A percentile compares a stretch with the other conserved stretches of the same genome.
phyloP scores from a whole-genome alignment of 1,284 basidiomycete genomes.

The Apiotrichum gracile region DNA sequence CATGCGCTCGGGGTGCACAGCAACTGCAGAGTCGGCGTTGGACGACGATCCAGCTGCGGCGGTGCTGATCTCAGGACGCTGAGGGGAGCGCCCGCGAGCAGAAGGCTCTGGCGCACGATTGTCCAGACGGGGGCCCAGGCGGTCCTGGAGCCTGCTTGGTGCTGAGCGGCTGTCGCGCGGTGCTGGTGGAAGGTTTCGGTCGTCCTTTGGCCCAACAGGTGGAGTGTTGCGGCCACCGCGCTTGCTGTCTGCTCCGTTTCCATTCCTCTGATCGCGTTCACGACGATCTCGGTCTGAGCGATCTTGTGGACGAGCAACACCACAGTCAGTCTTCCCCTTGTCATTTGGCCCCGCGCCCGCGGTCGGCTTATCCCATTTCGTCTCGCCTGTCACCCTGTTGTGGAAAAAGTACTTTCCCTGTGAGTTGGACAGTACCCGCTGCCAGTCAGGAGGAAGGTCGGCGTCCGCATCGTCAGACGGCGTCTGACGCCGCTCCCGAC shows the following conservation, averaged over 20 bases:
- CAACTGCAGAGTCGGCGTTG: too few relatives aligned
- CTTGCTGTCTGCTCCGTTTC: too few relatives aligned
- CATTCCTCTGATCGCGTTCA: too few relatives aligned
- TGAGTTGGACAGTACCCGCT: slow-evolving; percentile 5
- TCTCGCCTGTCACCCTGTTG: slow-evolving; percentile 1
- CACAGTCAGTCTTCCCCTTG: not conserved
- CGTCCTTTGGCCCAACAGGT: not conserved
- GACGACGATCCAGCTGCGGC: too few relatives aligned
- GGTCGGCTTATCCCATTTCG: slow-evolving; percentile 6
- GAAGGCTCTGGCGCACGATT: too few relatives aligned
- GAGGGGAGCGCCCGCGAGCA: not conserved
- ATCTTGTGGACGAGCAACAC: too few relatives aligned
- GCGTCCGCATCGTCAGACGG: not conserved
- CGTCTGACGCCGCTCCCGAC: not conserved
- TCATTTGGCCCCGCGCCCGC: not conserved
- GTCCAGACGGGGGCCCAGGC: not conserved
- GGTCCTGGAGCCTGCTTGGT: not conserved
- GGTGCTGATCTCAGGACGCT: not conserved
- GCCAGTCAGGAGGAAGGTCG: slow-evolving; percentile 4
- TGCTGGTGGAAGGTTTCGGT: too few relatives aligned
- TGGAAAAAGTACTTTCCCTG: slow-evolving; percentile 9
- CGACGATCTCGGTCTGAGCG: too few relatives aligned
- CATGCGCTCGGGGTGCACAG: not conserved
- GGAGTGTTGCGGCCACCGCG: not conserved
- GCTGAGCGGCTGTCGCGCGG: not conserved